A percentile compares a stretch with the other conserved stretches of the same genome.
phyloP scores from a whole-genome alignment of 306 rosid genomes.

The Trichosanthes cucumerina region DNA sequence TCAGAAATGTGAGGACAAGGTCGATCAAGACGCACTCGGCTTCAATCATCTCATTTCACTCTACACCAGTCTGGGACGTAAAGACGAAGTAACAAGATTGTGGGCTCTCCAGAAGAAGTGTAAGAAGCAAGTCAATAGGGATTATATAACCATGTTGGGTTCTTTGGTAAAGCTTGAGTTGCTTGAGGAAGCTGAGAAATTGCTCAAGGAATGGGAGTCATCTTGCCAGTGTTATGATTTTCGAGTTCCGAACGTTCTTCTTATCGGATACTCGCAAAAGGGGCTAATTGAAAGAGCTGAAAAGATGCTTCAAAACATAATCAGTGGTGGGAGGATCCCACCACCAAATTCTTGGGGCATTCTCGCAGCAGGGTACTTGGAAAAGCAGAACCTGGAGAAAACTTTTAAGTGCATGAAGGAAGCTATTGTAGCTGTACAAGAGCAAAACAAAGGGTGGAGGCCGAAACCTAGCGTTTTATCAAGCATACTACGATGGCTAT shows the following conservation, averaged over 20 bases:
- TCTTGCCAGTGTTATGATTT: slow-evolving; percentile 45
- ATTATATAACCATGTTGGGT: slow-evolving; percentile 54
- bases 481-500: slow-evolving; percentile 39
- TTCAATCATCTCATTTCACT: slow-evolving; percentile 49
- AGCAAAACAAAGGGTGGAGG: slow-evolving; percentile 43
- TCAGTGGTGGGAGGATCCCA: slow-evolving; percentile 44
- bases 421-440: slow-evolving; percentile 28
- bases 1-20: slow-evolving; percentile 48
- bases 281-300: slow-evolving; percentile 46
- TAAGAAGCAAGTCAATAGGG: slow-evolving; percentile 51
- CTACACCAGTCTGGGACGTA: slow-evolving; percentile 39
- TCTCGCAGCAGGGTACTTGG: slow-evolving; percentile 45
- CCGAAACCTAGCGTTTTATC: slow-evolving; percentile 37
- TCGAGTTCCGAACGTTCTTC: slow-evolving; percentile 46
- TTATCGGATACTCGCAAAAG: slow-evolving; percentile 30
- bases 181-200: slow-evolving; percentile 33
- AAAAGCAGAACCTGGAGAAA: slow-evolving; percentile 50
- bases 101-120: slow-evolving; percentile 51
- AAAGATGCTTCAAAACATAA: slow-evolving; percentile 23
- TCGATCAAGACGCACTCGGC: slow-evolving; percentile 25
- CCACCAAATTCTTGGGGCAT: slow-evolving; percentile 68
- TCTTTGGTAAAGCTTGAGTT: slow-evolving; percentile 52
- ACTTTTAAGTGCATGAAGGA: slow-evolving; percentile 48
- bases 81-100: slow-evolving; percentile 37
- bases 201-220: slow-evolving; percentile 55